Conservation (phyloP, 1,284 basidiomycete genomes). For the Cryptococcus sp. region DNA sequence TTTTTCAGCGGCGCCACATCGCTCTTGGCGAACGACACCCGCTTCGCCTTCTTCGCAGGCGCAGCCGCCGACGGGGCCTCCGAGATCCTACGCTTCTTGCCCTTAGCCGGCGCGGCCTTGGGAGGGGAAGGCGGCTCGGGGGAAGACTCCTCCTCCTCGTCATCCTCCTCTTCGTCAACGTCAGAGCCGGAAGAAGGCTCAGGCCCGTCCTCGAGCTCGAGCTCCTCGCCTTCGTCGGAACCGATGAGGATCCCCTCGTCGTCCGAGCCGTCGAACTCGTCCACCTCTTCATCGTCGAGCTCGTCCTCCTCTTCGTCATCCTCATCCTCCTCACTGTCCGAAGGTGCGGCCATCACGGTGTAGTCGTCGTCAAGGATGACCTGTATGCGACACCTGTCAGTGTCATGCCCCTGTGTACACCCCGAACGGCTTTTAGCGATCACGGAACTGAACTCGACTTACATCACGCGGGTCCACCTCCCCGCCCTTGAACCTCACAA, state of each 20-base stretch:
- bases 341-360: constrained; percentile 33
- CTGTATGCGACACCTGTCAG: constrained; percentile 21
- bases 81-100: constrained; percentile 19
- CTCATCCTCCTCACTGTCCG: constrained; percentile 31
- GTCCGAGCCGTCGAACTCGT: constrained; percentile 13
- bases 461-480: constrained; percentile 57
- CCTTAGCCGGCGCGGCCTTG: constrained; percentile 2
- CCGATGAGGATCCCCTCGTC: constrained; percentile 21
- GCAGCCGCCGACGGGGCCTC: constrained; percentile 11
- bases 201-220: constrained; percentile 43
- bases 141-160: constrained; percentile 23
- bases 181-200: constrained; percentile 41
- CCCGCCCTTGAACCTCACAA: constrained; percentile 60
- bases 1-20: neutral
- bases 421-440: neutral
- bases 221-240: constrained; percentile 43
- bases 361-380: constrained; percentile 60
- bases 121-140: constrained; percentile 7
- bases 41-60: constrained; percentile 28
- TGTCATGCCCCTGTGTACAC: neutral
- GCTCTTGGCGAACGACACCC: constrained; percentile 28
- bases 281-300: constrained; percentile 46
- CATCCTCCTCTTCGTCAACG: constrained; percentile 34
- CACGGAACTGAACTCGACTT: constrained; percentile 16
- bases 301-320: constrained; percentile 39